phyloP scores from a whole-genome alignment of 495 filamentous ascomycete species.

The Friedmanniomyces endolithicus region DNA sequence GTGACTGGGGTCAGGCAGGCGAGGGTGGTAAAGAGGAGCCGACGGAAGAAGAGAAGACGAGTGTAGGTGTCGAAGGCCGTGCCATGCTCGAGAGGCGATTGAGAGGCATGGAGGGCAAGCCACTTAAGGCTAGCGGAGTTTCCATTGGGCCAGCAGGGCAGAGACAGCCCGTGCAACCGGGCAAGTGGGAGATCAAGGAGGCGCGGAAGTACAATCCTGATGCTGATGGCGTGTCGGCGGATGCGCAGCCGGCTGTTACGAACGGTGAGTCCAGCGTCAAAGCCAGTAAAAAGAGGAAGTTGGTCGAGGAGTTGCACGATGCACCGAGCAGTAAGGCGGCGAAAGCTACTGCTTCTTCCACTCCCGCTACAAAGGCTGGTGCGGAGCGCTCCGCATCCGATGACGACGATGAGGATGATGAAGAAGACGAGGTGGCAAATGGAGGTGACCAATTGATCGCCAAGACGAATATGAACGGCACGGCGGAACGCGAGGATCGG shows the following conservation, averaged over 20 bases:
- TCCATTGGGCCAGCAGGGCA: slow-evolving; percentile 63
- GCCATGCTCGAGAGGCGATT: slow-evolving; percentile 77
- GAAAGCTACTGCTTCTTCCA: slow-evolving; percentile 12
- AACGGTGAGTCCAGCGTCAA: slow-evolving; percentile 26
- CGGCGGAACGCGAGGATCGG: slow-evolving; percentile 35
- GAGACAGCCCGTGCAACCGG: slow-evolving; percentile 35
- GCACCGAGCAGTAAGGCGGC: slow-evolving; percentile 22
- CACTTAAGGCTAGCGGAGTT: slow-evolving; percentile 61
- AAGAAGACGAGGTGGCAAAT: slow-evolving; percentile 21
- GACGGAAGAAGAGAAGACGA: slow-evolving; percentile 75
- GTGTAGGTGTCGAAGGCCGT: slow-evolving; percentile 58
- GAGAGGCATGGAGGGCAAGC: slow-evolving; percentile 78
- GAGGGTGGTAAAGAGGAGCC: slow-evolving; percentile 44
- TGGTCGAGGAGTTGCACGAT: slow-evolving; percentile 35
- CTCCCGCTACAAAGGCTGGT: slow-evolving; percentile 13
- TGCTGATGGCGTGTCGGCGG: slow-evolving; percentile 69
- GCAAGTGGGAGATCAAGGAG: slow-evolving; percentile 87
- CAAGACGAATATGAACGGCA: slow-evolving; percentile 19
- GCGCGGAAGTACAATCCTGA: slow-evolving; percentile 92
- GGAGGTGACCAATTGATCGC: slow-evolving; percentile 32
- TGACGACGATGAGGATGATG: slow-evolving; percentile 22
- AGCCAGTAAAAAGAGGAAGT: slow-evolving; percentile 21
- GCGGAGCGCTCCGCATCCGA: slow-evolving; percentile 20
- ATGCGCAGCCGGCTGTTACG: slow-evolving; percentile 46
- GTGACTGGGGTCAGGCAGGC: slow-evolving; percentile 54